Conservation (phyloP, 2,329 filamentous ascomycete genomes). For the Nemania sp. region DNA sequence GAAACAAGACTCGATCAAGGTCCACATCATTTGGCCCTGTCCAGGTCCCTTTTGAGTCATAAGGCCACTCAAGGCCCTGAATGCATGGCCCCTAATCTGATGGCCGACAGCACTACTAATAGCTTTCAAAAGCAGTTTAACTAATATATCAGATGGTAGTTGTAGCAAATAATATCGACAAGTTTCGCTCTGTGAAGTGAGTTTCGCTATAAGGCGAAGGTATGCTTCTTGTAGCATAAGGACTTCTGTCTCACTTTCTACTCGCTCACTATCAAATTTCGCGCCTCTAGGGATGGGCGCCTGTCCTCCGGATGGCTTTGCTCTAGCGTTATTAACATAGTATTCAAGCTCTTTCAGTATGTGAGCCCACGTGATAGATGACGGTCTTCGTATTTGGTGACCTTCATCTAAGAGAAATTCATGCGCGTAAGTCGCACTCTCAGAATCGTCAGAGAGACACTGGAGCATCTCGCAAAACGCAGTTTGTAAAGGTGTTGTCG, state of each 20-base stretch:
- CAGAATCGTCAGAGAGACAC: slow-evolving; percentile 83
- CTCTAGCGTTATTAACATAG: slow-evolving; percentile 82
- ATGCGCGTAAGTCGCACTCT: slow-evolving; percentile 87
- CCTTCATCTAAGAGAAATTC: slow-evolving; percentile 91
- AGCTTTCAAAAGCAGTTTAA: slow-evolving; percentile 81
- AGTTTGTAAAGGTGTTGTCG: slow-evolving; percentile 94
- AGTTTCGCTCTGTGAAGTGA: slow-evolving; percentile 78
- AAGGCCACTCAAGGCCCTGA: slow-evolving; percentile 80
- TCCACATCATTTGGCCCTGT: slow-evolving; percentile 82
- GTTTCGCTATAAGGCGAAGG: slow-evolving; percentile 84
- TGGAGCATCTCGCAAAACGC: slow-evolving; percentile 97
- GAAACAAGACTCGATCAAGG: slow-evolving; percentile 82
- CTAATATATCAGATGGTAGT: slow-evolving; percentile 73
- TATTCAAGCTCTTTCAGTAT: slow-evolving; percentile 91
- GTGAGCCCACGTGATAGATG: slow-evolving; percentile 90
- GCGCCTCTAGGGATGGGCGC: slow-evolving; percentile 66
- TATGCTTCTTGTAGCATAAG: slow-evolving; percentile 98
- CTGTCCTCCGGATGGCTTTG: slow-evolving; percentile 72
- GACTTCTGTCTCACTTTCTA: slow-evolving; percentile 89
- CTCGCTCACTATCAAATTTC: slow-evolving; percentile 73
- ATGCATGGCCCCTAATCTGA: slow-evolving; percentile 84
- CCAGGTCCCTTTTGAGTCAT: slow-evolving; percentile 77
- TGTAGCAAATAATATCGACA: slow-evolving; percentile 81
- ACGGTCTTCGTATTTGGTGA: slow-evolving; percentile 79
- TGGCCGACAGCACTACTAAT: slow-evolving; percentile 81